These are phyloP conservation scores for Sungouiella thailandica DNA, from an alignment of 805 yeast species.

Conservation along the genomic window DNA sequence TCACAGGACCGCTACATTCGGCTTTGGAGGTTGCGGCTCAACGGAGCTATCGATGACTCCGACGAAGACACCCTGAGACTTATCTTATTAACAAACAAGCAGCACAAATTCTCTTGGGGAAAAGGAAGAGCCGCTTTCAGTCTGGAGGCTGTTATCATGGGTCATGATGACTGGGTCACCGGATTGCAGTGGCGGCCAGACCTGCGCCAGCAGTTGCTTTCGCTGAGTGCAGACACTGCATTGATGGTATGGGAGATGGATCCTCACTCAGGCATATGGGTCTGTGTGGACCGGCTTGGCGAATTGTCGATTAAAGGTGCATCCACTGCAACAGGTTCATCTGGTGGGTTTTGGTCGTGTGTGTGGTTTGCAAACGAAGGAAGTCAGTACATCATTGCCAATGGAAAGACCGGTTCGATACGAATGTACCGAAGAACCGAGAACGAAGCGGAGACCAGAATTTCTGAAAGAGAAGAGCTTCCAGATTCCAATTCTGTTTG, in stretches of 20 bases:
- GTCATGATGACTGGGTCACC: constrained; percentile 98
- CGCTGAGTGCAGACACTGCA: constrained; percentile 91
- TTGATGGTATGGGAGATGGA: constrained; percentile 94
- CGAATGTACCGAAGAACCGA: constrained; percentile 59
- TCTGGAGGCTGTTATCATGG: constrained; percentile 92
- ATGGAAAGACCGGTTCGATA: constrained; percentile 92
- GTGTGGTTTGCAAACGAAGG: constrained; percentile 56
- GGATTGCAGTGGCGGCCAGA: constrained; percentile 75
- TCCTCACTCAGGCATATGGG: constrained; percentile 82
- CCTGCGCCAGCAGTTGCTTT: constrained; percentile 45
- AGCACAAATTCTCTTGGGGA: constrained; percentile 48
- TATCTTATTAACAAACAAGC: constrained; percentile 63
- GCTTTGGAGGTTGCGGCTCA: constrained; percentile 70
- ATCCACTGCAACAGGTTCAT: constrained; percentile 95
- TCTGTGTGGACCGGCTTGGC: constrained; percentile 75
- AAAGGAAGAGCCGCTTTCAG: constrained; percentile 49
- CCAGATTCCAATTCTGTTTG: constrained; percentile 30
- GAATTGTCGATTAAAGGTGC: constrained; percentile 96
- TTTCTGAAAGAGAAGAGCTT: too few species aligned
- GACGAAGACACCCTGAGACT: constrained; percentile 51
- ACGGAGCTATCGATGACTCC: constrained; percentile 51
- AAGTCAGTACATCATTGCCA: constrained; percentile 55
- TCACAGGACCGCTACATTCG: constrained; percentile 91
- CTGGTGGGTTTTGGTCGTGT: constrained; percentile 59
- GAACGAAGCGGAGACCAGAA: constrained; percentile 4